Base-by-base conservation (phyloP, 306 rosid genomes). In the Phaseolus lunatus region DNA sequence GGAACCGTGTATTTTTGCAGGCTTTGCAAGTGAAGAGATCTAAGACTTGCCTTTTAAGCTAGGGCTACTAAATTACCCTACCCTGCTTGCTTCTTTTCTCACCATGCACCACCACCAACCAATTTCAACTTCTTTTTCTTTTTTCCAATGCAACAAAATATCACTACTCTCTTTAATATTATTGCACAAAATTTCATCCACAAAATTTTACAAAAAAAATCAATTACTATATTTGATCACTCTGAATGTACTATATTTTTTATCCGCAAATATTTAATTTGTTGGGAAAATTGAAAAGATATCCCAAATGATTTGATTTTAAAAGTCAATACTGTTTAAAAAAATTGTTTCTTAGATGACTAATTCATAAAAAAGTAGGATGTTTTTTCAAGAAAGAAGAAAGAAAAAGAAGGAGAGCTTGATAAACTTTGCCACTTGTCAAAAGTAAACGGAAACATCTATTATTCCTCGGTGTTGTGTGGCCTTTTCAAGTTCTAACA, bases 1-100 rank as follows among this genome's bases (percentile, higher is more conserved):
- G 77, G 64, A 83, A 76, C 71, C 67, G 85, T 64, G 84, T 73
- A 75, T 75, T 83, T 83, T 78, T 78, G 80, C 83, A 86, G 87
- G 81, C 43, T 35, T 85, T 84, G 88, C 63, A 86, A 77, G 86
- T 22, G 16, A 75, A 69, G 82, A n/a, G 80, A 73, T 78, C 67
- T 53, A 67, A 65, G 78, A 84, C 85, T 80, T 85, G 82, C 87
- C 82, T 80, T 81, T 73, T 37, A 80, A 84, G 84, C 57, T 59
- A 70, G 72, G 63, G 64, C 54, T 81, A 49, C 73, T 49, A 61
- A 70, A 63, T 71, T 45, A 37, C 48, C 64, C 37, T 43, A 33
- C 37, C 5, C 37, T n/a, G 33, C 33, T n/a, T 31, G 37, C 6
- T 26, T 43, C 58, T 23, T 44, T 67, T 80, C 47, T 84, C 26